A percentile compares a stretch with the other conserved stretches of the same genome.
These are phyloP conservation scores for Rhodotorula sp. DNA, from an alignment of 1,284 basidiomycete genomes.

Conservation along the genomic window DNA sequence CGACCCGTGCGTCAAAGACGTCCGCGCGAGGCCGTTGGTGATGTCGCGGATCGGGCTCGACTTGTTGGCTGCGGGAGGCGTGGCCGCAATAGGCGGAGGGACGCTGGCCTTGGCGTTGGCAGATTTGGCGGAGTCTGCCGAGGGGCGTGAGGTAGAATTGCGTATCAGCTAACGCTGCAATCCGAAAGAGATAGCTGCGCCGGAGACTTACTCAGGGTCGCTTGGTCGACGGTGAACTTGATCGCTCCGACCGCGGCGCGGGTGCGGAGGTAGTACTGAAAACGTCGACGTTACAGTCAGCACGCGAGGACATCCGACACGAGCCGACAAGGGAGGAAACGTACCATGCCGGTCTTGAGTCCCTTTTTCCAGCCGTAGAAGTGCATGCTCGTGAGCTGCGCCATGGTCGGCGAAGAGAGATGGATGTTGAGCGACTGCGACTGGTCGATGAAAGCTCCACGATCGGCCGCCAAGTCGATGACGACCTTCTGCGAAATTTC, in stretches of 20 bases:
- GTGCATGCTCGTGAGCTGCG: conserved; percentile 97
- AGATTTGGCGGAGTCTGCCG: conserved; percentile 57
- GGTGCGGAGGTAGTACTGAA: conserved; percentile 77
- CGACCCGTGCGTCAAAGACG: conserved; percentile 11
- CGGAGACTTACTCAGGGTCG: conserved; percentile 35
- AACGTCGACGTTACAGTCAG: not conserved
- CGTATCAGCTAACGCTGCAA: not conserved
- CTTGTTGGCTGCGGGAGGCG: not conserved
- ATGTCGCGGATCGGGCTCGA: conserved; percentile 35
- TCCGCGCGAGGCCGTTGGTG: conserved; percentile 36
- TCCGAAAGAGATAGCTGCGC: not conserved
- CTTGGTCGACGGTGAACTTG: conserved; percentile 89
- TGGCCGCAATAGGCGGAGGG: conserved; percentile 25
- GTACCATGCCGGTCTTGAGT: conserved; percentile 94
- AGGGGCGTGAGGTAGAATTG: not conserved
- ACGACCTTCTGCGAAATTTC: conserved; percentile 99
- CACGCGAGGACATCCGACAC: too few species aligned
- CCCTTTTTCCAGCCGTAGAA: conserved; percentile 99
- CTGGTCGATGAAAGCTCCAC: conserved; percentile 98
- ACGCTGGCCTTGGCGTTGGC: conserved; percentile 47
- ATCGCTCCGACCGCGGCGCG: conserved; percentile 92
- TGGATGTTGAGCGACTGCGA: conserved; percentile 80
- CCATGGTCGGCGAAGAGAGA: conserved; percentile 83
- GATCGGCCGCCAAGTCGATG: conserved; percentile 95
- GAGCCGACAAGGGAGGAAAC: not conserved